Base-by-base conservation (phyloP, 495 filamentous ascomycete genomes). In the Neurospora sp. region DNA sequence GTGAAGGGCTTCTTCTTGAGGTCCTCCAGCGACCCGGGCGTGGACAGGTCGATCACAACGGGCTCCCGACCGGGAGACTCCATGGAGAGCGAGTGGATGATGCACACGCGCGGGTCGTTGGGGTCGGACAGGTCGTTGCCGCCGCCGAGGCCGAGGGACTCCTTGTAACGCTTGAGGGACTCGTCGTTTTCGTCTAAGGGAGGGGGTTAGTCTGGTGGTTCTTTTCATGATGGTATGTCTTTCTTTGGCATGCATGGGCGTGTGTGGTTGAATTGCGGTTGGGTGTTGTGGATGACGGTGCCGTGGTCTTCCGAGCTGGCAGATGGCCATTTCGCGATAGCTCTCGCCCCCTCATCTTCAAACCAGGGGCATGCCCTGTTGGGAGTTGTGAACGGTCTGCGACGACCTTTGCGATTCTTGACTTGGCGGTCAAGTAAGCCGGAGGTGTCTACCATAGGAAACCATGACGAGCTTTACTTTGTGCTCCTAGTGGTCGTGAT, bases 81-180 rank as follows among this genome's bases (percentile, higher is more conserved):
- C 78, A 99, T 90, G 43, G 93, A 90, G 24, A 99, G 91, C 40
- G 93, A 91, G 72, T 92, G 88, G 84, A 99, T 98, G 82, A 98
- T 94, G 84, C 90, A 94, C 77, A 90, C 91, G 73, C 93, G 88
- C 21, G 90, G 89, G 78, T 96, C 94, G 77, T 85, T 91, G 77
- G 92, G 90, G 82, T 96, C 86, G 39, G 91, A 89, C 5, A 90
- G 82, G 43, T 86, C 84, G 69, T 85, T 85, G 72, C 84, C 79
- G 69, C 75, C 86, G 76, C 93, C 90, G 69, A 98, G 88, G 74
- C 96, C 96, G 40, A 99, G 89, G 4, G 96, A 98, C 77, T 93
- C 90, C 86, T 99, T 99, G 93, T 96, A 99, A 75, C 94, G 92
- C 82, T 94, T 91, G 79, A 99, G 90, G 74, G 95, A 94, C 81